Conservation (phyloP, 2,329 filamentous ascomycete genomes). For the Aspergillus sp. region DNA sequence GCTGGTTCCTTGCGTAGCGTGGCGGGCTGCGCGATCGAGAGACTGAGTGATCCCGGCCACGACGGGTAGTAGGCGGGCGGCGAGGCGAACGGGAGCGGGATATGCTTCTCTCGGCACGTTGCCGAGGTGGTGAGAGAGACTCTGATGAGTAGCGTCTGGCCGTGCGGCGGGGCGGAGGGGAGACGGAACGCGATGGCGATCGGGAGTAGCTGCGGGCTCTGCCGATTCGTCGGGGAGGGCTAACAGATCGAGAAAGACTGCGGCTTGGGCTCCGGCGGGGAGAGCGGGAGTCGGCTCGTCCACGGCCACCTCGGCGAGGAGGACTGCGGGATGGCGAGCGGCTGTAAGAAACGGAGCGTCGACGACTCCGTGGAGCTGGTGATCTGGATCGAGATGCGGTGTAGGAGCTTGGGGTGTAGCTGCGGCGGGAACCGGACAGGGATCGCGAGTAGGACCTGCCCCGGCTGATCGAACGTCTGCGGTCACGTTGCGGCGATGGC, state of each 20-base stretch:
- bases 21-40: slow-evolving; percentile 33
- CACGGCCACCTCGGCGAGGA: slow-evolving; percentile 30
- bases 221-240: slow-evolving; percentile 35
- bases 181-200: slow-evolving; percentile 37
- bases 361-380: slow-evolving; percentile 34
- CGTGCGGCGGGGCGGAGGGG: slow-evolving; percentile 32
- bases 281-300: slow-evolving; percentile 34
- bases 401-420: slow-evolving; percentile 34
- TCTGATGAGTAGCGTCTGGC: slow-evolving; percentile 30
- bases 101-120: slow-evolving; percentile 26
- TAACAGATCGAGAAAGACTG: slow-evolving; percentile 39
- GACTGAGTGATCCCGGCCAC: slow-evolving; percentile 29
- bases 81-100: slow-evolving; percentile 33
- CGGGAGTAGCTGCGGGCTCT: slow-evolving; percentile 37
- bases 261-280: slow-evolving; percentile 31
- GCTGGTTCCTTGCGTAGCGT: slow-evolving; percentile 16
- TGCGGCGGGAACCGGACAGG: slow-evolving; percentile 35
- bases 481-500: slow-evolving; percentile 36
- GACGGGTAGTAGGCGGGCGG: slow-evolving; percentile 25
- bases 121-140: slow-evolving; percentile 36
- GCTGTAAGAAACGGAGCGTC: slow-evolving; percentile 39
- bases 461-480: slow-evolving; percentile 29
- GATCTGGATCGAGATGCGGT: slow-evolving; percentile 44
- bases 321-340: slow-evolving; percentile 38
- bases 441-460: slow-evolving; percentile 39